Evolutionary conservation across 2,329 filamentous ascomycete genomes (phyloP), one percentile per base, ranked within the genome.

Genomic region (Fusarium pseudoanthophilum): DNA sequence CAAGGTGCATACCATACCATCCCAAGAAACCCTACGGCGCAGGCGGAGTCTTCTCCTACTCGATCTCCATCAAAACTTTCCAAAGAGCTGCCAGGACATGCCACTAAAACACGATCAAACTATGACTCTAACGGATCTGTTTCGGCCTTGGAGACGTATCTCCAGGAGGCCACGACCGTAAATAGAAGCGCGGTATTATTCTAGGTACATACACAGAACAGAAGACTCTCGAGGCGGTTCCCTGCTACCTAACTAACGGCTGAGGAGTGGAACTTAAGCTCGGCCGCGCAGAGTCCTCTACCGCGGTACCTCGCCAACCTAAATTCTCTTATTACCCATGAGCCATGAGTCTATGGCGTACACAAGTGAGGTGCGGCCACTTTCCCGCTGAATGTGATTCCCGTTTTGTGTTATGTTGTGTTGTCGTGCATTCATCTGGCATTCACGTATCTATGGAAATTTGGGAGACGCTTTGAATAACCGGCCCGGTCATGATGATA

Each of bases 121-220:
- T 45, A 66, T 76, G 69, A 72, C 75, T 77, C 67, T 60, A 73
- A 71, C 67, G 72, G 67, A 74, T 64, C 73, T 76, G 57, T 60
- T 57, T 73, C 73, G 68, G 73, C 66, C 63, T 69, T 66, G 57
- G 60, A 62, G 37, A 57, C 61, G 69, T 60, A 63, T 67, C 66
- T 69, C 61, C 57, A 64, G 39, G 58, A 57, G 30, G 49, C 42
- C 39, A 53, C 32, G 42, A 58, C 28, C 32, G 55, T 32, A 59
- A 58, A 56, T 45, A 60, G 59, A 69, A 40, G 48, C 39, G 64
- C 49, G 51, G 43, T 48, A 36, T 66, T 67, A 32, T 61, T 73
- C 56, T 40, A 45, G n/a, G 42, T 26, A 51, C 26, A 58, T 26
- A 51, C 26, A 58, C 37, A 60, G 49, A 69, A 42, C 42, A 66